phyloP scores from a whole-genome alignment of 805 yeast genomes.

The Nakazawaea laoshanensis region DNA sequence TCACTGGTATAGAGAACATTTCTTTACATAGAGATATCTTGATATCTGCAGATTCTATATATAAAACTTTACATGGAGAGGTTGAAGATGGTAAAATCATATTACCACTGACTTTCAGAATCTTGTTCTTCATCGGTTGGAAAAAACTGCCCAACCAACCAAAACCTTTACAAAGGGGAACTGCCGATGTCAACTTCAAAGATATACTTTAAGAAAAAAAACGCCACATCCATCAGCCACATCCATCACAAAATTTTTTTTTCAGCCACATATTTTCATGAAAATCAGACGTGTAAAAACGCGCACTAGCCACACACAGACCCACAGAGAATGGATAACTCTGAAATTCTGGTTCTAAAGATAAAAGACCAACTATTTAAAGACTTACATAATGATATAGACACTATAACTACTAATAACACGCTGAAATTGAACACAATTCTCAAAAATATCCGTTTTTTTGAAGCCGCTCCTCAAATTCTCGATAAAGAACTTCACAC shows the following conservation, averaged over 20 bases:
- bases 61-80: conserved; percentile 63
- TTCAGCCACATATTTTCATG: too few species aligned
- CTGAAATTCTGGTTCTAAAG: conserved; percentile 6
- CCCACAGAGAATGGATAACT: conserved; percentile 6
- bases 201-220: conserved; percentile 37
- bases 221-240: too few species aligned
- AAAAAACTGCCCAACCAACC: conserved; percentile 58
- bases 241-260: too few species aligned
- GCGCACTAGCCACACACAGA: background rate
- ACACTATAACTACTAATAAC: background rate
- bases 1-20: conserved; percentile 24
- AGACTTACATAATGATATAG: background rate
- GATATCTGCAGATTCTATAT: conserved; percentile 71
- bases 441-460: conserved; percentile 30
- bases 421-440: conserved; percentile 8
- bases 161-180: conserved; percentile 64
- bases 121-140: conserved; percentile 87
- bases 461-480: conserved; percentile 45
- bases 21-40: conserved; percentile 53
- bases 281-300: background rate
- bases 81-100: conserved; percentile 36
- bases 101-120: conserved; percentile 74
- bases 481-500: conserved; percentile 31
- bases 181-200: conserved; percentile 60
- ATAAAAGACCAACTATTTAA: conserved; percentile 3